phyloP scores from a whole-genome alignment of 495 filamentous ascomycete genomes.

The Trichoderma orchidacearum region DNA sequence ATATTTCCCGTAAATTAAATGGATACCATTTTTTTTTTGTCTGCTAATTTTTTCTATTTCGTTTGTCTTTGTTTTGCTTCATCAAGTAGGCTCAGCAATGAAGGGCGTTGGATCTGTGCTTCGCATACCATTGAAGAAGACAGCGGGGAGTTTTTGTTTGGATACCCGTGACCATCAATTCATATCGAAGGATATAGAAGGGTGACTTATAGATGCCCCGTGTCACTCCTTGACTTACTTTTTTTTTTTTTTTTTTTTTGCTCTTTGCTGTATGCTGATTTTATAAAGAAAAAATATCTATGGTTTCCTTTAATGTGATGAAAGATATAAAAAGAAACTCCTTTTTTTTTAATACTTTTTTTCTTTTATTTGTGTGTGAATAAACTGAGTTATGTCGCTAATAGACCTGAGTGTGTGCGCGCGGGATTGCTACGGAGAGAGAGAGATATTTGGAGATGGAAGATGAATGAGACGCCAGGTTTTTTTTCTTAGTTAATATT shows the following conservation, averaged over 20 bases:
- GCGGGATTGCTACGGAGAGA: background rate
- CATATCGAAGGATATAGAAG: background rate
- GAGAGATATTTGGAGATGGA: no score
- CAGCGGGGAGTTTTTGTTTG: background rate
- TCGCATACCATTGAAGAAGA: background rate
- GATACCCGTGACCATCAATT: background rate
- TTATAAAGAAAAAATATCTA: background rate
- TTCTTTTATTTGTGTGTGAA: background rate
- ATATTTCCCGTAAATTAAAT: slow-evolving; percentile 1
- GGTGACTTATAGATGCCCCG: background rate
- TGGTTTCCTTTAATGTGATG: background rate
- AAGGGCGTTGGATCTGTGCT: slow-evolving; percentile 1
- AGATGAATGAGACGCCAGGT: no score
- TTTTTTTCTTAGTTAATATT: no score
- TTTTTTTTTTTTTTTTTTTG: background rate
- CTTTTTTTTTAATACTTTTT: background rate
- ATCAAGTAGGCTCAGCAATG: slow-evolving; percentile 1
- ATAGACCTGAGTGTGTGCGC: background rate
- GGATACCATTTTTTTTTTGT: slow-evolving; percentile 1
- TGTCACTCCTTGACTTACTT: slow-evolving; percentile 2
- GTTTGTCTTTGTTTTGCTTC: background rate
- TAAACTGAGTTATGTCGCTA: background rate
- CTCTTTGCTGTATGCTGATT: background rate
- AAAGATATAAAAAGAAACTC: background rate
- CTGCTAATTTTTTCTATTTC: background rate